Base-by-base conservation (phyloP, 495 filamentous ascomycete species). In the Oleoguttula mirabilis region DNA sequence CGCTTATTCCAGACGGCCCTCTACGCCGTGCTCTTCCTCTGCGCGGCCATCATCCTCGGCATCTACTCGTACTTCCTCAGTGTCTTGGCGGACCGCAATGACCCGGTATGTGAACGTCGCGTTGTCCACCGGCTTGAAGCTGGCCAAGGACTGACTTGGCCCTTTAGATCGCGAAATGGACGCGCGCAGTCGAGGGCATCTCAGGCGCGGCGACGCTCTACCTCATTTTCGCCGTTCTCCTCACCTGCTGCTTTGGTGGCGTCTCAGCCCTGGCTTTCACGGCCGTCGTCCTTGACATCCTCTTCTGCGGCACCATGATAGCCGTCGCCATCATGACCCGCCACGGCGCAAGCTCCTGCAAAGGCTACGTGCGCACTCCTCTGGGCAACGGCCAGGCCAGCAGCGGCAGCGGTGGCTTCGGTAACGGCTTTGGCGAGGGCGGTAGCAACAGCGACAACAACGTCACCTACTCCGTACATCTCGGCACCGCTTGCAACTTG, bases 121-220 rank as follows among this genome's bases (percentile, higher is more conserved):
- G 6, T 21, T n/a, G n/a, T n/a, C n/a, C n/a, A n/a, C n/a, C n/a
- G n/a, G n/a, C n/a, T n/a, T n/a, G n/a, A n/a, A n/a, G n/a, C n/a
- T n/a, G n/a, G n/a, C n/a, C n/a, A n/a, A n/a, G n/a, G n/a, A n/a
- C n/a, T n/a, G n/a, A n/a, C n/a, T n/a, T n/a, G n/a, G n/a, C 25
- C 12, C 5, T 8, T 22, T 30, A 37, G 35, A 48, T 55, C 30
- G 10, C 69, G 3, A 72, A 57, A 50, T 82, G 74, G 68, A 62
- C 77, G 39, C 76, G 73, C 38, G 87, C 86, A 28, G 83, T 92
- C 21, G 80, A 82, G 46, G 87, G 87, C 58, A 79, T 94, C 25
- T 69, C 82, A 1, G 87, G 84, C 36, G 71, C 70, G 5, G 81
- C 75, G 3, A 69, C 76, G 1, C 60, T 88, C 5, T 94, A 93